These are phyloP conservation scores for Trichoderma afroharzianum DNA, from an alignment of 2,329 filamentous ascomycete species.

Conservation along the genomic window DNA sequence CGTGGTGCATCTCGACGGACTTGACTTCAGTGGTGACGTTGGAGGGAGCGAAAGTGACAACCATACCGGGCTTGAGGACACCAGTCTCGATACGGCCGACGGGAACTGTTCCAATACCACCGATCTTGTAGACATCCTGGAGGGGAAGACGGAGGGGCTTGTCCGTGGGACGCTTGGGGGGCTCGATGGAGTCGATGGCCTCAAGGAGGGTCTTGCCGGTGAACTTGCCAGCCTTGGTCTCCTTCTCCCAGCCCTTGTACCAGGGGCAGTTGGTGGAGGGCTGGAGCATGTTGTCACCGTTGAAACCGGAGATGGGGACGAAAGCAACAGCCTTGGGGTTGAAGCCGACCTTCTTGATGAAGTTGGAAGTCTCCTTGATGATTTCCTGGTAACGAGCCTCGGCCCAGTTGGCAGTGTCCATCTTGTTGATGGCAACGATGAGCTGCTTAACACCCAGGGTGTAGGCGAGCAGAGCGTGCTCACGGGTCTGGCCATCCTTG, in stretches of 20 bases:
- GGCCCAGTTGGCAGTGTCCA: slow-evolving; percentile 99
- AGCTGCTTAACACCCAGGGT: slow-evolving; percentile 99
- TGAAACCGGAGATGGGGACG: slow-evolving; percentile 99
- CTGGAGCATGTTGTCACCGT: slow-evolving; percentile 99
- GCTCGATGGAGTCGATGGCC: slow-evolving; percentile 95
- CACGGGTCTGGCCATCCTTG: slow-evolving; percentile 99
- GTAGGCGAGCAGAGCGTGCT: slow-evolving; percentile 99
- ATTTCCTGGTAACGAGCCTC: slow-evolving; percentile 97
- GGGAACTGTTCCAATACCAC: slow-evolving; percentile 99
- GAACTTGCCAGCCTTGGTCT: slow-evolving; percentile 79
- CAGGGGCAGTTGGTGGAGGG: slow-evolving; percentile 90
- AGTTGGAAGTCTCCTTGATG: slow-evolving; percentile 99
- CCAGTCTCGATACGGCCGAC: slow-evolving; percentile 99
- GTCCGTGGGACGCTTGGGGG: slow-evolving; percentile 88
- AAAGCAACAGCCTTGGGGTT: slow-evolving; percentile 98
- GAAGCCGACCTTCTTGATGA: slow-evolving; percentile 99
- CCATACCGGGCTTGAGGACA: slow-evolving; percentile 85
- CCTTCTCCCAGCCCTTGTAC: slow-evolving; percentile 99
- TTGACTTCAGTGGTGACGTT: slow-evolving; percentile 99
- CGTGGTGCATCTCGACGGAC: slow-evolving; percentile 99
- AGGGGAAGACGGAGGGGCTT: slow-evolving; percentile 99
- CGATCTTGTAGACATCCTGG: slow-evolving; percentile 99
- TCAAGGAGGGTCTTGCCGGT: slow-evolving; percentile 97
- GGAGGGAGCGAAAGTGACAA: slow-evolving; percentile 97
- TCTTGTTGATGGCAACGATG: slow-evolving; percentile 99